Evolutionary conservation across 116 monocot genomes (phyloP).

Genomic region (Trichopus zeylanicus): DNA sequence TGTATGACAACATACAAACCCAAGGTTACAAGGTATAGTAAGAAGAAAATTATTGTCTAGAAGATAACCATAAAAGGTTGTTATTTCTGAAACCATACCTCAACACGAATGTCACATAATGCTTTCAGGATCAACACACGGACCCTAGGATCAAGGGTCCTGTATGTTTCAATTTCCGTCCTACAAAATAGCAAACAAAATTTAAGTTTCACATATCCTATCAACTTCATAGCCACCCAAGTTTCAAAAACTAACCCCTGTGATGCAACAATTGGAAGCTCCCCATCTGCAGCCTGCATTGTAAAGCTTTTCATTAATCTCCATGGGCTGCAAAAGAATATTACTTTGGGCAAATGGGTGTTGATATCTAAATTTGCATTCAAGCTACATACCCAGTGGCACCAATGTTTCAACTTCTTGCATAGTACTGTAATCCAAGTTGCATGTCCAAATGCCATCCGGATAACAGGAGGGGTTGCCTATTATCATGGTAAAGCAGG

Average conservation of each 20-base stretch:
- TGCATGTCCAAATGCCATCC: slow-evolving; percentile 89
- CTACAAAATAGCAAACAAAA: slow-evolving; percentile 21
- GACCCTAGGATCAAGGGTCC: slow-evolving; percentile 69
- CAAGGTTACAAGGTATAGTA: no score
- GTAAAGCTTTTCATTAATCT: slow-evolving; percentile 11
- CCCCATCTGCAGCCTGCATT: slow-evolving; percentile 95
- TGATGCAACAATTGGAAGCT: slow-evolving; percentile 87
- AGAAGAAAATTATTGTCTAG: no score
- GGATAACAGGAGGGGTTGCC: slow-evolving; percentile 91
- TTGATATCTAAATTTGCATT: neutral
- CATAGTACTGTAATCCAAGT: slow-evolving; percentile 97
- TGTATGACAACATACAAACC: no score
- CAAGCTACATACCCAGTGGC: slow-evolving; percentile 72
- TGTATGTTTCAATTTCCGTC: slow-evolving; percentile 77
- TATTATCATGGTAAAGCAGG: slow-evolving; percentile 20
- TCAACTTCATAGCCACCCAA: neutral
- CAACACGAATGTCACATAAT: slow-evolving; percentile 95
- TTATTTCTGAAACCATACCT: slow-evolving; percentile 36
- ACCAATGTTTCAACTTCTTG: slow-evolving; percentile 95
- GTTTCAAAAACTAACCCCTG: slow-evolving; percentile 66
- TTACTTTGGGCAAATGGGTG: neutral
- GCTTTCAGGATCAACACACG: slow-evolving; percentile 89
- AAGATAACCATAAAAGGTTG: no score
- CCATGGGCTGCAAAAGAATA: neutral
- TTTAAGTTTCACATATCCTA: neutral